A percentile compares a stretch with the other conserved stretches of the same genome.
These are phyloP conservation scores for Polyporus tsugae DNA, from an alignment of 1,284 basidiomycete species.

Conservation along the genomic window DNA sequence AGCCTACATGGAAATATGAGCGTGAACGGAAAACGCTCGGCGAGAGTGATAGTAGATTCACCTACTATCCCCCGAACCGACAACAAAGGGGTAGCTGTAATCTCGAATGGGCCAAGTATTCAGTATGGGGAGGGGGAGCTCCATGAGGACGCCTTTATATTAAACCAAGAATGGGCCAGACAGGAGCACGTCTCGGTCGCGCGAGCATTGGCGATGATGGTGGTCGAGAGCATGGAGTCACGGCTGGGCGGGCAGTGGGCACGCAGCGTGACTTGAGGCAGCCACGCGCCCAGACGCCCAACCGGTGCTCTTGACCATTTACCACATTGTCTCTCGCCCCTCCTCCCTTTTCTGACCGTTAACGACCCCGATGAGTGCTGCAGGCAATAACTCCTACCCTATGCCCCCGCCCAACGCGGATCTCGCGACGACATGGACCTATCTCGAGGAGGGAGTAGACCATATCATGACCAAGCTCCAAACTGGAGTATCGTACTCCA, in stretches of 20 bases:
- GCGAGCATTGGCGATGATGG: conserved; percentile 13
- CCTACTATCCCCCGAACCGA: no score
- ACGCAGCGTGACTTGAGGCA: conserved; percentile 23
- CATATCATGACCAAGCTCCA: conserved; percentile 93
- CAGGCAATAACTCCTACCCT: conserved; percentile 37
- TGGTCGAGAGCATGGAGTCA: conserved; percentile 11
- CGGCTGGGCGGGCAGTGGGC: background rate
- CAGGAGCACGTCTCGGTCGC: conserved; percentile 7
- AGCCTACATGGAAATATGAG: no score
- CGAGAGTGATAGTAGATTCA: no score
- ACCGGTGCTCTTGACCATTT: conserved; percentile 31
- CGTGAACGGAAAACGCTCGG: no score
- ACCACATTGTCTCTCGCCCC: conserved; percentile 26
- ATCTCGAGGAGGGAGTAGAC: conserved; percentile 89
- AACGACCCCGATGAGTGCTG: conserved; percentile 35
- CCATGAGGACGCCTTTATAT: background rate
- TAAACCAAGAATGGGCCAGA: background rate
- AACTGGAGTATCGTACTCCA: conserved; percentile 89
- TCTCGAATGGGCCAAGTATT: no score
- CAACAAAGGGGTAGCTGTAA: no score
- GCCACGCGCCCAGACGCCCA: conserved; percentile 29
- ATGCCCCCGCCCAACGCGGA: conserved; percentile 77
- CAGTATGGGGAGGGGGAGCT: no score
- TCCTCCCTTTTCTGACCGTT: conserved; percentile 9
- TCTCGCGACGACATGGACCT: conserved; percentile 88